A percentile compares a stretch with the other conserved stretches of the same genome.
phyloP scores from a whole-genome alignment of 2,329 filamentous ascomycete genomes.

The Balansia obtecta region DNA sequence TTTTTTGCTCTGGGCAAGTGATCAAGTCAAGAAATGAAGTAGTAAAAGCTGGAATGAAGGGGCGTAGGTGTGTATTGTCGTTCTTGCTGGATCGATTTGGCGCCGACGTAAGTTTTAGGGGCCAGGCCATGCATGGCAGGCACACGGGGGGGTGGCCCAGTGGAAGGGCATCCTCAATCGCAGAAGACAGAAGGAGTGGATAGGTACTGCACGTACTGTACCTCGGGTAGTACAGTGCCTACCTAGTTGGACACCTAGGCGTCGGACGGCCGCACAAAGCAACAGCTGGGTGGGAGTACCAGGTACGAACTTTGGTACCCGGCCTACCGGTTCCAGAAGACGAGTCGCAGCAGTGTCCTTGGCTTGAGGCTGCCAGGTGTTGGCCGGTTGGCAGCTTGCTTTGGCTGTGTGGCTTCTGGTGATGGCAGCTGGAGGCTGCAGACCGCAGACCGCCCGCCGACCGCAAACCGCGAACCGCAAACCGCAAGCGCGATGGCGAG shows the following conservation, averaged over 20 bases:
- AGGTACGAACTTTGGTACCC: conserved; percentile 4
- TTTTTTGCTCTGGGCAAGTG: neutral
- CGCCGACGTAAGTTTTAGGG: conserved; percentile 5
- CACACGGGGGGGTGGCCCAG: conserved; percentile 3
- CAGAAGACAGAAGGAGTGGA: neutral
- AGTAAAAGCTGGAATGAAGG: conserved; percentile 4
- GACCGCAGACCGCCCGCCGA: no score
- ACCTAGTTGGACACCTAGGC: neutral
- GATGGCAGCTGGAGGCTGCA: neutral
- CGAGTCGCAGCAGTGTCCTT: no score
- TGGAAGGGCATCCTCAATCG: conserved; percentile 2
- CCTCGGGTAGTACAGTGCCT: no score
- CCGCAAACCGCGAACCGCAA: neutral
- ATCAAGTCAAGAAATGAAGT: neutral
- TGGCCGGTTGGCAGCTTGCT: neutral
- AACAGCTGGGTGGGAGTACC: neutral
- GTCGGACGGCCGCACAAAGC: neutral
- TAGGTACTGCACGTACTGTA: no score
- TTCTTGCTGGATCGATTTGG: conserved; percentile 5
- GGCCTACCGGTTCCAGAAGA: conserved; percentile 2
- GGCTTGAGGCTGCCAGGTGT: neutral
- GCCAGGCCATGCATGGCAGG: conserved; percentile 5
- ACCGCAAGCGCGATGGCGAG: conserved; percentile 2
- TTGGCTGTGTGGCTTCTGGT: neutral
- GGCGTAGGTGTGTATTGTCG: conserved; percentile 1